Base-by-base conservation (phyloP, 768 basidiomycete species). In the Kwoniella shandongensis region DNA sequence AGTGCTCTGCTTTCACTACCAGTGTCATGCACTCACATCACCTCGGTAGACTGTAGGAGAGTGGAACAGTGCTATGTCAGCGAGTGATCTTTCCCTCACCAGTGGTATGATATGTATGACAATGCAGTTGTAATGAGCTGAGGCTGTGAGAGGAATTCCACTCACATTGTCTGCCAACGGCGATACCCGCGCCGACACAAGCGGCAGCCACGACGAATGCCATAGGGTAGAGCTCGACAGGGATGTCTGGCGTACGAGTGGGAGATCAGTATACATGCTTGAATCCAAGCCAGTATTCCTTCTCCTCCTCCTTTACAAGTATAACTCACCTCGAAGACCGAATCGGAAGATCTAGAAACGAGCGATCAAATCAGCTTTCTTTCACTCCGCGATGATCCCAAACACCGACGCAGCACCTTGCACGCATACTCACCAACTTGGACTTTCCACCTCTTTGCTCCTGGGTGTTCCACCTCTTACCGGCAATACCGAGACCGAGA, bases 181-280 rank as follows among this genome's bases (percentile, higher is more conserved):
- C 74, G 47, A 73, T 58, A 15, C 51, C 61, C 23, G 69, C 74
- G 32, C 74, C 74, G 49, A 67, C 62, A 55, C 67, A 61, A 23
- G 70, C 74, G 39, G 69, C 72, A 36, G 56, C 66, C 13, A 74
- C 72, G 48, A 72, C 66, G 46, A 74, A 68, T 13, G 63, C 67
- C 66, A 76, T 76, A 22, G 74, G 74, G 64, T 76, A 76, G 27
- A 76, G 70, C 61, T 76, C 74, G 52, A 76, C 69, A 42, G 72
- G 74, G 38, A 76, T 63, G 51, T 75, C 74, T 73, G 22, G 18
- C 2, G 27, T 12, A 25, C 12, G 10, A 44, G 18, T 4, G 36
- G 26, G 30, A 10, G n/a, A n/a, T 38, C 30, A 49, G 30, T 3
- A 45, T 25, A 27, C 11, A 10, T 12, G 8, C 4, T 10, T 25